Conservation (phyloP, 495 filamentous ascomycete species). For the Podospora pseudoanserina region DNA sequence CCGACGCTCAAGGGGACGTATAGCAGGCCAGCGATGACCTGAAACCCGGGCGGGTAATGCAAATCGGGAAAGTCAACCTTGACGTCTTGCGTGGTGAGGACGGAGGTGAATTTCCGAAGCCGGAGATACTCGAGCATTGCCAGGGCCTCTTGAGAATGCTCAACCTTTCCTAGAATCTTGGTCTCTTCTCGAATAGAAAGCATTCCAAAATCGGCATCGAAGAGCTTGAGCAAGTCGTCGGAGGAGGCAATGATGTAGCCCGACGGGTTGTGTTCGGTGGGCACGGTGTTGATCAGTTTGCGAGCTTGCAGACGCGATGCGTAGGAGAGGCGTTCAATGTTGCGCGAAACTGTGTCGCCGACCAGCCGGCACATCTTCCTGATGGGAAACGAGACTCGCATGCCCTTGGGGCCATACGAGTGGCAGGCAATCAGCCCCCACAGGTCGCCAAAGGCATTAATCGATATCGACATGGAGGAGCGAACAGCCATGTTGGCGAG, state of each 20-base stretch:
- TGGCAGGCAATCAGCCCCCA: conserved; percentile 93
- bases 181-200: conserved; percentile 84
- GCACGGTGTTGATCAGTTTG: conserved; percentile 75
- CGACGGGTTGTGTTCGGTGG: conserved; percentile 77
- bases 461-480: conserved; percentile 91
- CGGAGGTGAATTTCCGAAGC: conserved; percentile 69
- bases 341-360: conserved; percentile 80
- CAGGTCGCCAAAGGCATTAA: conserved; percentile 77
- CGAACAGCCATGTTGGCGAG: conserved; percentile 86
- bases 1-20: conserved; percentile 76
- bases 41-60: conserved; percentile 74
- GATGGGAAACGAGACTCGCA: conserved; percentile 88
- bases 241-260: conserved; percentile 92
- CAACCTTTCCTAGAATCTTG: conserved; percentile 73
- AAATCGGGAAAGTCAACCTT: conserved; percentile 78
- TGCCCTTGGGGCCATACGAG: conserved; percentile 70
- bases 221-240: conserved; percentile 79
- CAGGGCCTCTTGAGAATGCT: conserved; percentile 77
- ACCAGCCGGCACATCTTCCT: conserved; percentile 92
- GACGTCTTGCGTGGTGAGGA: conserved; percentile 75
- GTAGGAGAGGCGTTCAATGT: conserved; percentile 87
- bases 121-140: conserved; percentile 84
- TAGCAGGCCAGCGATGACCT: conserved; percentile 73
- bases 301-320: conserved; percentile 77
- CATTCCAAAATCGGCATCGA: conserved; percentile 85